These are phyloP conservation scores for Grosmannia huntii DNA, from an alignment of 2,329 filamentous ascomycete species.

Conservation along the genomic window DNA sequence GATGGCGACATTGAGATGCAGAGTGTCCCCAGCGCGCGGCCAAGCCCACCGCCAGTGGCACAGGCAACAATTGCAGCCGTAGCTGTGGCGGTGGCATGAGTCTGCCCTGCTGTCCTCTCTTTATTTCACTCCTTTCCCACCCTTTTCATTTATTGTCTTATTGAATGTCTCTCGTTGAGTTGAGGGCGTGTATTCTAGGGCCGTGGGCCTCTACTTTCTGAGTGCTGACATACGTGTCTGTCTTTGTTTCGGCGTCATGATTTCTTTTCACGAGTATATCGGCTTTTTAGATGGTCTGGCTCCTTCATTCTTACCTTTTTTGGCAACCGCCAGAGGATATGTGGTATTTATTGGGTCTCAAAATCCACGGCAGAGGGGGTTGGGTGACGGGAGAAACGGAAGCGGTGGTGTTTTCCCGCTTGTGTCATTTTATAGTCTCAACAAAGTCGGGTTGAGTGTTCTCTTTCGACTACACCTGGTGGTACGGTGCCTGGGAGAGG, in stretches of 20 bases:
- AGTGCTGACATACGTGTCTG: background rate
- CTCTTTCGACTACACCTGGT: background rate
- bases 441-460: background rate
- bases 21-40: conserved; percentile 36
- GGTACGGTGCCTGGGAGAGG: background rate
- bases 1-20: conserved; percentile 39
- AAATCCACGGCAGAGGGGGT: background rate
- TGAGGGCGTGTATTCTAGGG: background rate
- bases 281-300: background rate
- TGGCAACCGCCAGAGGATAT: background rate
- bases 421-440: background rate
- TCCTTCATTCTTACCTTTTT: background rate
- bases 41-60: conserved; percentile 29
- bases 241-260: background rate
- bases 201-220: background rate
- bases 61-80: conserved; percentile 1
- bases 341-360: background rate
- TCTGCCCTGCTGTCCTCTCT: background rate
- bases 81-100: conserved; percentile 5
- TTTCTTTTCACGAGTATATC: background rate
- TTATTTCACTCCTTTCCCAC: background rate
- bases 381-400: background rate
- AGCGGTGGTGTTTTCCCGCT: background rate
- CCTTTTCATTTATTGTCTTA: background rate
- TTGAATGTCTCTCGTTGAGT: background rate